Evolutionary conservation across 2,329 filamentous ascomycete species (phyloP).

Genomic region (Sarocladium oryzae): DNA sequence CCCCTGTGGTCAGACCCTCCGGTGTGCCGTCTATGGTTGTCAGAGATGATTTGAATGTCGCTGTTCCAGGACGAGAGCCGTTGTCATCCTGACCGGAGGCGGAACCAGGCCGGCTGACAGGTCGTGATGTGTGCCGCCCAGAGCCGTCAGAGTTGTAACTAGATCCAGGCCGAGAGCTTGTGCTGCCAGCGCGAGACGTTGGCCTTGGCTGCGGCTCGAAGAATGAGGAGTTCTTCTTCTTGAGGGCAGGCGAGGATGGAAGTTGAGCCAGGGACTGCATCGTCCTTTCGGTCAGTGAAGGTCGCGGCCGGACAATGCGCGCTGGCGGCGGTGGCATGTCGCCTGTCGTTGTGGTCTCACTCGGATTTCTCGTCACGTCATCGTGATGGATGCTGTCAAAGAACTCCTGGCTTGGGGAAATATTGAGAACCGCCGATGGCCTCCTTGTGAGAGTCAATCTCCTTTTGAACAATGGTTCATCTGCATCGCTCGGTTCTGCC

Average conservation of each 20-base stretch:
- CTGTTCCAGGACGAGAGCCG: conserved; percentile 38
- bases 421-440: conserved; percentile 21
- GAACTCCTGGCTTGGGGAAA: conserved; percentile 18
- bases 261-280: conserved; percentile 76
- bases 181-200: conserved; percentile 37
- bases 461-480: conserved; percentile 19
- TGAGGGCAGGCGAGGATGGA: conserved; percentile 68
- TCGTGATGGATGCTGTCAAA: conserved; percentile 14
- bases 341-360: conserved; percentile 11
- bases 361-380: conserved; percentile 16
- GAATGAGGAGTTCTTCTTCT: conserved; percentile 60
- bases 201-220: conserved; percentile 57
- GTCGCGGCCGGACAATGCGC: conserved; percentile 25
- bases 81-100: conserved; percentile 41
- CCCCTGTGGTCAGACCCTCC: conserved; percentile 17
- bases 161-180: conserved; percentile 45
- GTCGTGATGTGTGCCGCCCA: conserved; percentile 42
- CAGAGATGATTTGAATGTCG: conserved; percentile 36
- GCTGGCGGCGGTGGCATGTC: conserved; percentile 14
- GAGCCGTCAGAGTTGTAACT: conserved; percentile 58
- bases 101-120: conserved; percentile 48
- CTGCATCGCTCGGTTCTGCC: conserved; percentile 15
- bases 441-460: conserved; percentile 25
- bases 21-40: conserved; percentile 40
- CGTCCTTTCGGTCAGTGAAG: conserved; percentile 75